A percentile compares a stretch with the other conserved stretches of the same genome.
These are phyloP conservation scores for Chlorella sp. DNA, from an alignment of 139 green algal species.

Conservation along the genomic window DNA sequence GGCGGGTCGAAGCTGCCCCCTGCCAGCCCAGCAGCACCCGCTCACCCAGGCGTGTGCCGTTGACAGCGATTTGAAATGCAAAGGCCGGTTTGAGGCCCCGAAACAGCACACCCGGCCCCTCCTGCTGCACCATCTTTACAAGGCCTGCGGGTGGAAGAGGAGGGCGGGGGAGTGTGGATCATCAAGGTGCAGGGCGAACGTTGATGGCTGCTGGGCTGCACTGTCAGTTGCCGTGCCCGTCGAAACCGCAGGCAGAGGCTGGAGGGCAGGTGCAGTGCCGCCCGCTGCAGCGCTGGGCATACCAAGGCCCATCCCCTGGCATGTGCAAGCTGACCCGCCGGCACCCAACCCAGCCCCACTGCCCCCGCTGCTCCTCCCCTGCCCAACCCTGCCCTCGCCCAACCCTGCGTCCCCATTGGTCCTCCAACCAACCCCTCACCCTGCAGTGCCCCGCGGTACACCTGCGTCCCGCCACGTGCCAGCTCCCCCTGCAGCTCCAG, in stretches of 20 bases:
- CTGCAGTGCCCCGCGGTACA: conserved; percentile 10
- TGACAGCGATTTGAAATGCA: conserved; percentile 25
- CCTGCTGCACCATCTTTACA: background rate
- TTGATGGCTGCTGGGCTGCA: background rate
- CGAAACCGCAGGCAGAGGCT: no score
- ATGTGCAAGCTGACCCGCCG: no score
- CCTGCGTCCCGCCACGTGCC: background rate
- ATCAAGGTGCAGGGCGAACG: background rate
- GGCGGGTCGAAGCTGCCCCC: no score
- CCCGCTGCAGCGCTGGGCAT: no score
- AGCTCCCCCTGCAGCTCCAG: conserved; percentile 61
- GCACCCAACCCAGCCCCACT: no score
- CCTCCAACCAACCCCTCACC: background rate
- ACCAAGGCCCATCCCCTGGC: no score
- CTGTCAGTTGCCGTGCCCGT: background rate
- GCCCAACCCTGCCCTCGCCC: background rate
- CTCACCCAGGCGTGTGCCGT: conserved; percentile 21
- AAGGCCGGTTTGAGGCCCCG: conserved; percentile 22
- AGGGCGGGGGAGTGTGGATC: background rate
- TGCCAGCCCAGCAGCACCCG: no score
- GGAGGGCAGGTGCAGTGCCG: no score
- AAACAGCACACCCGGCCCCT: conserved; percentile 2
- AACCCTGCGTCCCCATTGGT: no score
- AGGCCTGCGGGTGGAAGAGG: background rate
- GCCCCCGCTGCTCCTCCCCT: background rate